Evolutionary conservation across 148 eudicot genomes (phyloP).

Genomic region (Drosera capensis): DNA sequence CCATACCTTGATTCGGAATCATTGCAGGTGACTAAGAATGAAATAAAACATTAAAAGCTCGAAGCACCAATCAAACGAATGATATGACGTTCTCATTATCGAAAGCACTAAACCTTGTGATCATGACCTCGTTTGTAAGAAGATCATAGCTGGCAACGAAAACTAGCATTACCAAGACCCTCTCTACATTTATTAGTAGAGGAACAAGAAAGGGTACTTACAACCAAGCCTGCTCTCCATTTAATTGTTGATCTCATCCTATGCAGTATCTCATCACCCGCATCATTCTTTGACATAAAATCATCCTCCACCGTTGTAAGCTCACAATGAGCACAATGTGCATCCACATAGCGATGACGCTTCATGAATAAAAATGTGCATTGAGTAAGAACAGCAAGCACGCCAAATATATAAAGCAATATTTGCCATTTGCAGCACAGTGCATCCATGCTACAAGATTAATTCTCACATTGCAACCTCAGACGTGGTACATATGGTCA

Average conservation of each 20-base stretch:
- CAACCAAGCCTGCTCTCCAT: conserved; percentile 92
- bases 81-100: too few relatives aligned
- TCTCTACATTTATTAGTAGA: background rate
- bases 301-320: conserved; percentile 61
- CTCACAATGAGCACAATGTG: conserved; percentile 60
- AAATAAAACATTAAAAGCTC: too few relatives aligned
- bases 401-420: background rate
- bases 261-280: conserved; percentile 24
- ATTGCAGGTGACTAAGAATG: too few relatives aligned
- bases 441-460: too few relatives aligned
- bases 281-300: conserved; percentile 35
- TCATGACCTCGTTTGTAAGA: too few relatives aligned
- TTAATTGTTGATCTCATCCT: conserved; percentile 41
- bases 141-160: background rate
- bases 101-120: too few relatives aligned
- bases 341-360: conserved; percentile 81
- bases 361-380: conserved; percentile 16
- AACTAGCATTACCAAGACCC: background rate
- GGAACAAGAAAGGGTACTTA: conserved; percentile 33
- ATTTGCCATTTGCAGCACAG: background rate
- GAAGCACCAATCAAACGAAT: too few relatives aligned
- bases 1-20: too few relatives aligned
- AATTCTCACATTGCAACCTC: too few relatives aligned
- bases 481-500: too few relatives aligned
- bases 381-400: background rate